Evolutionary conservation across 768 basidiomycete genomes (phyloP).

Genomic region (Rhodocollybia butyracea): DNA sequence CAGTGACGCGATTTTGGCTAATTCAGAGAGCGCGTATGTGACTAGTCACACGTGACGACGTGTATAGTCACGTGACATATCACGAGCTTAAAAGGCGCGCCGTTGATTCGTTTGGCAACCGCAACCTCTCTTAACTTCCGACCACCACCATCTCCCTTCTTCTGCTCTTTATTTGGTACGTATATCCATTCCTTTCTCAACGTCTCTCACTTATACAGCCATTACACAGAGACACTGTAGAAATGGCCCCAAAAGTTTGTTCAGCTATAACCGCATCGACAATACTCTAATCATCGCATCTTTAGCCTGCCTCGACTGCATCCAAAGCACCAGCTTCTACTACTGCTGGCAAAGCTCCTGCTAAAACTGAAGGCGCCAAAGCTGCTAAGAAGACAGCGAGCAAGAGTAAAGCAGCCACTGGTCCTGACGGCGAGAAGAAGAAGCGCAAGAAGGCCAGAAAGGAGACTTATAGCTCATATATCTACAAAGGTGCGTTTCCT

Average conservation of each 20-base stretch:
- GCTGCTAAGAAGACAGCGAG: constrained; percentile 57
- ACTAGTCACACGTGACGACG: background rate
- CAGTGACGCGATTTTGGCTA: too few species aligned
- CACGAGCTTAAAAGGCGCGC: background rate
- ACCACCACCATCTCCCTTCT: constrained; percentile 16
- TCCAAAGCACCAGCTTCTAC: constrained; percentile 57
- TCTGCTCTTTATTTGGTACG: constrained; percentile 9
- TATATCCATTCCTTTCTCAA: background rate
- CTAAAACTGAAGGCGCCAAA: constrained; percentile 37
- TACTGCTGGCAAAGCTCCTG: constrained; percentile 57
- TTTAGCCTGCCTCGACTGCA: constrained; percentile 56
- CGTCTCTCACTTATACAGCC: background rate
- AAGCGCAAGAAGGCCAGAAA: constrained; percentile 42
- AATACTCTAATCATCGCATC: background rate
- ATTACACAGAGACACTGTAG: too few species aligned
- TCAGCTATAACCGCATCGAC: background rate
- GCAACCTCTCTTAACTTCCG: constrained; percentile 6
- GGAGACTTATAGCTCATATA: constrained; percentile 93
- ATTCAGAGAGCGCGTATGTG: too few species aligned
- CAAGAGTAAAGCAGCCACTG: constrained; percentile 40
- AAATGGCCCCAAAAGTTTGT: constrained; percentile 15
- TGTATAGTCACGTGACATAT: background rate
- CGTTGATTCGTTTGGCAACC: constrained; percentile 1
- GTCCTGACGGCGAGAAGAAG: constrained; percentile 76
- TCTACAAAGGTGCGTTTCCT: constrained; percentile 73